Conservation (phyloP, 1,284 basidiomycete genomes). For the Sanghuangporus sanghuang region DNA sequence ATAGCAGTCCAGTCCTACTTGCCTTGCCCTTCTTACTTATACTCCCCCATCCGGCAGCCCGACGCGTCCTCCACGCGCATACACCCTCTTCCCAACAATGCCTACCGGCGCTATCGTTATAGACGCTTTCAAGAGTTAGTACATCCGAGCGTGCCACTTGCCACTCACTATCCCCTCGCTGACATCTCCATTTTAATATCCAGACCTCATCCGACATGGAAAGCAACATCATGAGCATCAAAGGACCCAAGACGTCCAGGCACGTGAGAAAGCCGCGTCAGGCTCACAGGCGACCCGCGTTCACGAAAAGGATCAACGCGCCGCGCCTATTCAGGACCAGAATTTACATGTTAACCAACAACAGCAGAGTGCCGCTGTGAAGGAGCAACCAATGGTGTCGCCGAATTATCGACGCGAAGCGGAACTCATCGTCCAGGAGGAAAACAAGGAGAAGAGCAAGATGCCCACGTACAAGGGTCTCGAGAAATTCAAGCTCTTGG, state of each 20-base stretch:
- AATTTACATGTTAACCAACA: conserved; percentile 27
- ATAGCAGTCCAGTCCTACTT: no score
- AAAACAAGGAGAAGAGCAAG: conserved; percentile 66
- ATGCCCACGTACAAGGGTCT: conserved; percentile 84
- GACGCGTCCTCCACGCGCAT: neutral
- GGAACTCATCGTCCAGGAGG: conserved; percentile 75
- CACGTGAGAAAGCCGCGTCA: conserved; percentile 7
- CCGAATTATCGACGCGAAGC: conserved; percentile 51
- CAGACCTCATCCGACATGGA: conserved; percentile 85
- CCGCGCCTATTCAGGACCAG: conserved; percentile 22
- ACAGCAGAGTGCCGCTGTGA: neutral
- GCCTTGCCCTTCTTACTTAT: neutral
- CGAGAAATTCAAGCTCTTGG: conserved; percentile 75
- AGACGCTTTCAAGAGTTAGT: conserved; percentile 68
- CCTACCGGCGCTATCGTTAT: conserved; percentile 48
- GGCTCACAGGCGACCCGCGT: conserved; percentile 17
- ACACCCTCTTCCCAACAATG: conserved; percentile 25
- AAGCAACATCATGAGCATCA: conserved; percentile 52
- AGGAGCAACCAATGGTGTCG: conserved; percentile 24
- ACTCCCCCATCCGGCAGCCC: neutral
- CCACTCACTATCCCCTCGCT: conserved; percentile 4
- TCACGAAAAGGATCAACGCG: conserved; percentile 5
- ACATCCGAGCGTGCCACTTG: conserved; percentile 9
- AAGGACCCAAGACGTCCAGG: conserved; percentile 21
- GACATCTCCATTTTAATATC: conserved; percentile 20